Conservation (phyloP, 148 eudicot species). For the Fagopyrum esculentum region DNA sequence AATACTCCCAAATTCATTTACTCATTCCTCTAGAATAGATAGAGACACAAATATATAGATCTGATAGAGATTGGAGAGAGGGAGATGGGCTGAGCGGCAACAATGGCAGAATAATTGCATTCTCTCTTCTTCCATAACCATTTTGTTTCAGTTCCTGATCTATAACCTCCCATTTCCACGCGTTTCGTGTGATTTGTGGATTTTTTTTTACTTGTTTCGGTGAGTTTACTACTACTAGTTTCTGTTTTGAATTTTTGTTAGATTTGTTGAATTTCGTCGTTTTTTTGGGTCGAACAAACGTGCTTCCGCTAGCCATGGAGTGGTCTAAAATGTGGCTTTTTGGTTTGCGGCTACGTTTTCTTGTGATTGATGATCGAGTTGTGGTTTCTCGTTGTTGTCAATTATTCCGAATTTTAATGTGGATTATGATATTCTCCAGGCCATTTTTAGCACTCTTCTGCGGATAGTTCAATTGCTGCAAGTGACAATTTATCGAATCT, state of each 20-base stretch:
- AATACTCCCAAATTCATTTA: not conserved
- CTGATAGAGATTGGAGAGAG: not conserved
- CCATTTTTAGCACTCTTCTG: not conserved
- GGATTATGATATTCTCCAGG: not conserved
- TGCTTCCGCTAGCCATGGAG: not conserved
- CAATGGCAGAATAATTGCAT: not conserved
- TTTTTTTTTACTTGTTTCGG: not conserved
- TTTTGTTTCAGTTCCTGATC: not conserved
- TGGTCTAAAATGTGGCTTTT: not conserved
- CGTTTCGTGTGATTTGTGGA: not conserved
- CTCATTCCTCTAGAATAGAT: not conserved
- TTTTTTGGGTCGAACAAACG: not conserved
- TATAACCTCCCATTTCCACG: not conserved
- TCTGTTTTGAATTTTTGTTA: not conserved
- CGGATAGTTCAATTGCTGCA: not conserved
- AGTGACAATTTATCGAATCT: not conserved
- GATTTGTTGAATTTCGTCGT: not conserved
- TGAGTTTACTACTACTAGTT: not conserved
- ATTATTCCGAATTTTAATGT: not conserved
- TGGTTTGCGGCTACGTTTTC: not conserved
- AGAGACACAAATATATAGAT: not conserved
- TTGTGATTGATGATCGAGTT: not conserved
- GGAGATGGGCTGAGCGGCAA: not conserved
- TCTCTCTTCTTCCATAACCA: constrained; percentile 2
- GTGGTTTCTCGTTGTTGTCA: not conserved